Evolutionary conservation across 2,329 filamentous ascomycete species (phyloP), one percentile per base, ranked within the genome.

Genomic region (Dothideomycetes sp.): DNA sequence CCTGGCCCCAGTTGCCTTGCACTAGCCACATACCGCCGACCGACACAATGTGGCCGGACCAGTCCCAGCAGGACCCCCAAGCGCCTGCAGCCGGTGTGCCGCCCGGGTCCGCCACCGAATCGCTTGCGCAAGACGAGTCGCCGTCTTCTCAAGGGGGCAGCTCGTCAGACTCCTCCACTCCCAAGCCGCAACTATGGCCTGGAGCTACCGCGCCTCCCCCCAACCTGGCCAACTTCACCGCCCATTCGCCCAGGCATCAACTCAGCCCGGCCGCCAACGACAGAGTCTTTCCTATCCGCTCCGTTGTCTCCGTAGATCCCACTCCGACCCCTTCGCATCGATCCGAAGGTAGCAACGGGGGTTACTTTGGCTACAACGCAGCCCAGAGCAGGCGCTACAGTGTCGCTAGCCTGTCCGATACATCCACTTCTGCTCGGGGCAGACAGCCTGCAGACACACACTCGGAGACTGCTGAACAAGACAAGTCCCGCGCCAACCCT

Each of bases 241-340:
- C n/a, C n/a, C n/a, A n/a, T n/a, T n/a, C n/a, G n/a, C n/a, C n/a
- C n/a, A n/a, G n/a, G n/a, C n/a, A n/a, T n/a, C 38, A 50, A 5
- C 48, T 65, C 35, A 66, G 63, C 46, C 64, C 65, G 14, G 57
- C 55, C 30, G 49, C 59, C 4, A 55, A 62, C 34, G 72, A 88
- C 51, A 73, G 81, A 40, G 81, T 89, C 4, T 89, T 84, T 41
- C 84, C 84, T n/a, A 82, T 89, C 22, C 75, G 82, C 36, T 87
- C 82, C n/a, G 79, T 84, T 32, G 68, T 89, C 17, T 83, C 76
- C 5, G 75, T 88, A 31, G 78, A 84, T 49, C 74, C 75, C 5
- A 60, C 58, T 9, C 59, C 63, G 2, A 68, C 62, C 4, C 57
- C 57, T 3, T 49, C 49, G 11, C 34, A 47, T 18, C 40, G 53